Conservation (phyloP, 1,284 basidiomycete species). For the Schizophyllum commune region DNA sequence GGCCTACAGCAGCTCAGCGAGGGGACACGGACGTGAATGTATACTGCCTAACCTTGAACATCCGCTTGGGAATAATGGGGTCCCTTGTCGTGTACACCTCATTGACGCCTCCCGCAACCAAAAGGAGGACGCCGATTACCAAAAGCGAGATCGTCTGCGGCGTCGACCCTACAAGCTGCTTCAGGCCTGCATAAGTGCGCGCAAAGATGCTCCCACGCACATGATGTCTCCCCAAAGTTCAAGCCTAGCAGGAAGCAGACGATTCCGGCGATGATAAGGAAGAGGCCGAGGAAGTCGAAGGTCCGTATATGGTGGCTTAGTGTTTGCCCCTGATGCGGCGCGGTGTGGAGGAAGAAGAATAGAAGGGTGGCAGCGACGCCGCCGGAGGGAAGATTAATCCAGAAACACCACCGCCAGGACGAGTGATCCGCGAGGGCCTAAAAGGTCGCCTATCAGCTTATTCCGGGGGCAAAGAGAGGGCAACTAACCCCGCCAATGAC, state of each 20-base stretch:
- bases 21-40: neutral
- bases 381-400: conserved; percentile 74
- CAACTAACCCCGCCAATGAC: conserved; percentile 61
- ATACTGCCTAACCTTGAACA: conserved; percentile 52
- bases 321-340: conserved; percentile 56
- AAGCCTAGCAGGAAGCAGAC: conserved; percentile 80
- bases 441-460: conserved; percentile 9
- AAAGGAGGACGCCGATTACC: conserved; percentile 54
- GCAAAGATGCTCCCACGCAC: conserved; percentile 15
- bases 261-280: conserved; percentile 65
- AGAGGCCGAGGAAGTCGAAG: conserved; percentile 74
- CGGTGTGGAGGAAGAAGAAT: conserved; percentile 79
- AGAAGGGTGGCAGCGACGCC: conserved; percentile 65
- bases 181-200: neutral
- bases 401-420: conserved; percentile 50
- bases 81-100: conserved; percentile 66
- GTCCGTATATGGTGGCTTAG: conserved; percentile 51
- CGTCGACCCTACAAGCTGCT: conserved; percentile 16
- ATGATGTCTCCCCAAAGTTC: conserved; percentile 62
- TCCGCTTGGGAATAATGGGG: conserved; percentile 73
- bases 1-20: conserved; percentile 61
- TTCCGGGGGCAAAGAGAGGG: conserved; percentile 58
- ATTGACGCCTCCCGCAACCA: conserved; percentile 53
- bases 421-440: neutral
- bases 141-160: conserved; percentile 68